Conservation (phyloP, 306 rosid species). For the Cyclanthera cordifolia region DNA sequence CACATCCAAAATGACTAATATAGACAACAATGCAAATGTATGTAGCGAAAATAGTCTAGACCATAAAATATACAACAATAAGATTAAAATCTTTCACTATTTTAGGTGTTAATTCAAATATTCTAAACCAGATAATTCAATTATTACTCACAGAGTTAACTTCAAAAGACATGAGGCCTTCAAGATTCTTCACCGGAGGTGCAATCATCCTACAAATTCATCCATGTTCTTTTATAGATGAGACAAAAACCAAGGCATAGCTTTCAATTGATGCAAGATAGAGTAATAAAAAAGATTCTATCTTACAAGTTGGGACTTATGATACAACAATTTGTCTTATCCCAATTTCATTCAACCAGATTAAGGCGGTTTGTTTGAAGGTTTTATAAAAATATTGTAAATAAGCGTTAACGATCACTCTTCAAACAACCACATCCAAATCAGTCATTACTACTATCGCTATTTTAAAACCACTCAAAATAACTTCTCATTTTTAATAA, state of each 20-base stretch:
- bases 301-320: not conserved
- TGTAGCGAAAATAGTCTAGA: not conserved
- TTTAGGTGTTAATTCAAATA: not conserved
- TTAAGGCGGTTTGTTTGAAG: too few relatives aligned
- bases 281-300: not conserved
- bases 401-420: too few relatives aligned
- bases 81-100: not conserved
- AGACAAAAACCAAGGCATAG: slow-evolving; percentile 2
- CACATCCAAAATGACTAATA: not conserved
- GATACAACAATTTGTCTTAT: not conserved
- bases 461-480: too few relatives aligned
- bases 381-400: too few relatives aligned
- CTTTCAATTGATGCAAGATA: slow-evolving; percentile 7
- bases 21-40: not conserved
- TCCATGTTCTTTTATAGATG: not conserved
- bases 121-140: not conserved
- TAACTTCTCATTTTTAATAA: too few relatives aligned
- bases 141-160: slow-evolving; percentile 31
- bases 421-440: too few relatives aligned
- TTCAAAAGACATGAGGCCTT: slow-evolving; percentile 37
- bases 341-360: not conserved
- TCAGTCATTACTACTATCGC: too few relatives aligned
- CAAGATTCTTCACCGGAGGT: slow-evolving; percentile 41
- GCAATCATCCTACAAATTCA: slow-evolving; percentile 34
- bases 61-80: not conserved